phyloP scores from a whole-genome alignment of 169 alveolate species.

The Theileria orientalis region DNA sequence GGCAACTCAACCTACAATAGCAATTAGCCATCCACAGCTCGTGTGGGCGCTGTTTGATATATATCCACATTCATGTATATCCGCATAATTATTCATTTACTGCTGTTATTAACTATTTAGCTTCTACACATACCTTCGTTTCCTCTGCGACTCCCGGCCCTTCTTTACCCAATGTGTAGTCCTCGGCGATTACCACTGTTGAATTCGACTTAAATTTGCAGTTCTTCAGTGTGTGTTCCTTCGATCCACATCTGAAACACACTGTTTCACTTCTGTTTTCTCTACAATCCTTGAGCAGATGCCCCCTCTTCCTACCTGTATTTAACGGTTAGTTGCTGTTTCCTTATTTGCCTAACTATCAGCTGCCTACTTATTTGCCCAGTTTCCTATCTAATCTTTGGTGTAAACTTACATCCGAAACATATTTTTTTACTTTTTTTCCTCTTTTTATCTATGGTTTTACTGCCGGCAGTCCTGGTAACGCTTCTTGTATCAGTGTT shows the following conservation, averaged over 20 bases:
- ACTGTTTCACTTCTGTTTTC: slow-evolving; percentile 10
- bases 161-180: background rate
- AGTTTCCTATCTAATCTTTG: background rate
- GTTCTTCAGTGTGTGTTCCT: slow-evolving; percentile 45
- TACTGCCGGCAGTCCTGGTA: too few species aligned
- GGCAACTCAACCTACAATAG: slow-evolving; percentile 3
- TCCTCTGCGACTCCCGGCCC: background rate
- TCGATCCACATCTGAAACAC: slow-evolving; percentile 73
- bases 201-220: too few species aligned
- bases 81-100: background rate
- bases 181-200: too few species aligned
- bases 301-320: slow-evolving; percentile 62
- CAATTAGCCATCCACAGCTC: background rate
- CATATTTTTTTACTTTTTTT: slow-evolving; percentile 33
- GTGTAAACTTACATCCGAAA: slow-evolving; percentile 40
- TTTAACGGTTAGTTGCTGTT: background rate
- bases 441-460: too few species aligned
- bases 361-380: background rate
- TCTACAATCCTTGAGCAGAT: slow-evolving; percentile 41
- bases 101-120: background rate
- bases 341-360: background rate
- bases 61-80: background rate
- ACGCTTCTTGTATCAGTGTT: too few species aligned
- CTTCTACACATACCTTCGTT: background rate
- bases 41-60: too few species aligned